These are phyloP conservation scores for Candida caryicola DNA, from an alignment of 805 yeast genomes.

Conservation along the genomic window DNA sequence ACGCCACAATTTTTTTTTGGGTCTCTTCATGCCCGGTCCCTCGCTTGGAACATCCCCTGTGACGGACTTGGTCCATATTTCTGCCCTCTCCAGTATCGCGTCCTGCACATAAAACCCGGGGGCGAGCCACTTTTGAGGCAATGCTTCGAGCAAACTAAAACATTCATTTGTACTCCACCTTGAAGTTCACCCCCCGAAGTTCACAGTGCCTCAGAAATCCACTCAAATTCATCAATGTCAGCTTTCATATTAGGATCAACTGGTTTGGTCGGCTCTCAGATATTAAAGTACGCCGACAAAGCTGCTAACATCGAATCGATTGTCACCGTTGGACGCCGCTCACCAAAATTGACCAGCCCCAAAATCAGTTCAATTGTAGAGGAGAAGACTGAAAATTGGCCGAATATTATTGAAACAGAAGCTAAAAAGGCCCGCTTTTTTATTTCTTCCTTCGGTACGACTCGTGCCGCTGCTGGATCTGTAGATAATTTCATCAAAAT, in stretches of 20 bases:
- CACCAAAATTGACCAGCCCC: constrained; percentile 25
- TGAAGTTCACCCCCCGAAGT: no score
- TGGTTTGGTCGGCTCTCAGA: constrained; percentile 67
- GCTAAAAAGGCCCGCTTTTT: constrained; percentile 39
- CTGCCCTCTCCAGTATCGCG: no score
- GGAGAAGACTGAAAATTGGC: constrained; percentile 52
- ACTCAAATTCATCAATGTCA: no score
- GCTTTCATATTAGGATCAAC: constrained; percentile 61
- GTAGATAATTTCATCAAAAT: constrained; percentile 65
- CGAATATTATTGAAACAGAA: constrained; percentile 29
- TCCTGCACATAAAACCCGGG: no score
- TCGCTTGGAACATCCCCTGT: no score
- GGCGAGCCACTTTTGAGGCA: no score
- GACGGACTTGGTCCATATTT: no score
- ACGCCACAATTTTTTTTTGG: no score
- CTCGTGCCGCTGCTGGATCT: constrained; percentile 69
- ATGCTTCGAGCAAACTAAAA: no score
- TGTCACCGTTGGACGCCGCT: constrained; percentile 52
- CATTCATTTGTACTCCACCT: no score
- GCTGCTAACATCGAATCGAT: constrained; percentile 38
- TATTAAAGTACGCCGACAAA: constrained; percentile 45
- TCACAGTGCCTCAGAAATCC: neutral
- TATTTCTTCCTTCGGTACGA: constrained; percentile 74
- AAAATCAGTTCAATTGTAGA: constrained; percentile 43
- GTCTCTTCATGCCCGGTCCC: no score